Conservation (phyloP, 1,284 basidiomycete species). For the Trichosporon sp. region DNA sequence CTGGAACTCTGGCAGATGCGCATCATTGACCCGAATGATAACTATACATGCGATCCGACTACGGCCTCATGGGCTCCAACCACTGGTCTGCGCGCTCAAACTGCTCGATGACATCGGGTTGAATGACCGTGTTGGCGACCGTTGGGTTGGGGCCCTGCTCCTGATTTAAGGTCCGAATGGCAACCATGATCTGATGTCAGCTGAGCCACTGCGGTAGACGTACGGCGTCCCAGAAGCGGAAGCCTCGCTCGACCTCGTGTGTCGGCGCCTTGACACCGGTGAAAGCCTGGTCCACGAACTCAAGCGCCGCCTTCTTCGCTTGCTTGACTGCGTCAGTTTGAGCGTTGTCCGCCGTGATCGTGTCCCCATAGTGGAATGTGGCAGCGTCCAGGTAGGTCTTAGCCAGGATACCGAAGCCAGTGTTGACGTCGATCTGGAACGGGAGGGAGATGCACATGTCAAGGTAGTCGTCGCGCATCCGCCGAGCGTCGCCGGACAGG, state of each 20-base stretch:
- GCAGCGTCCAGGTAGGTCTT: slow-evolving; percentile 94
- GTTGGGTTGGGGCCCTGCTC: slow-evolving; percentile 71
- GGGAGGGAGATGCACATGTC: slow-evolving; percentile 82
- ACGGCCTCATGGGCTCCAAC: slow-evolving; percentile 85
- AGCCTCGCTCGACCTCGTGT: slow-evolving; percentile 86
- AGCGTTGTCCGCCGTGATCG: slow-evolving; percentile 55
- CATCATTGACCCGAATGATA: too few species aligned
- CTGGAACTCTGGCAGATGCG: too few species aligned
- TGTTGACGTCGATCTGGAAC: slow-evolving; percentile 95
- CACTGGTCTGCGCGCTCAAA: slow-evolving; percentile 92
- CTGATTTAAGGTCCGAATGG: slow-evolving; percentile 75
- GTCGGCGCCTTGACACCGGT: slow-evolving; percentile 78
- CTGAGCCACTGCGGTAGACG: slow-evolving; percentile 46
- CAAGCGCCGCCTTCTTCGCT: slow-evolving; percentile 80
- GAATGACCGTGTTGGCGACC: slow-evolving; percentile 47
- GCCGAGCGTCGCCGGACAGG: slow-evolving; percentile 76
- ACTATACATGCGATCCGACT: too few species aligned
- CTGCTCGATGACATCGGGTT: slow-evolving; percentile 70
- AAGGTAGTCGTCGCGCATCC: slow-evolving; percentile 81
- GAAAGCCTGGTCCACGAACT: slow-evolving; percentile 91
- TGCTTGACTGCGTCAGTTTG: slow-evolving; percentile 71
- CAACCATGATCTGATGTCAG: slow-evolving; percentile 67
- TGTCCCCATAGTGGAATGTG: slow-evolving; percentile 70
- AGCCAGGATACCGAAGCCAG: slow-evolving; percentile 92
- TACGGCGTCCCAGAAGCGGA: slow-evolving; percentile 97